phyloP scores from a whole-genome alignment of 352 stramenopile species.

The Phytophthora pistaciae region DNA sequence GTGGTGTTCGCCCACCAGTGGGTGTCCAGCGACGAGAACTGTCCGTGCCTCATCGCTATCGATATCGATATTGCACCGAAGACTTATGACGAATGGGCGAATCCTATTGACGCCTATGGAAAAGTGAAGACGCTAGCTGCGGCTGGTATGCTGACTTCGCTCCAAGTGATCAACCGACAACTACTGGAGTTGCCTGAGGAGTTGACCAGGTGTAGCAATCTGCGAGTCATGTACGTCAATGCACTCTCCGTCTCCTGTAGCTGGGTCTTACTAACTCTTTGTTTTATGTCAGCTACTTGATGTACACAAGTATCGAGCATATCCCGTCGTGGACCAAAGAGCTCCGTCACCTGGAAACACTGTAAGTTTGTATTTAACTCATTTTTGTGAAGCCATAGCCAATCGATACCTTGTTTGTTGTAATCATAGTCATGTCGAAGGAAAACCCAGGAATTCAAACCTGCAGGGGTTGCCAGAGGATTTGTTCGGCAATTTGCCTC shows the following conservation, averaged over 20 bases:
- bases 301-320: conserved; percentile 20
- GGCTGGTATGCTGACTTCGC: conserved; percentile 34
- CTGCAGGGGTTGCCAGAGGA: conserved; percentile 16
- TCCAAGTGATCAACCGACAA: conserved; percentile 53
- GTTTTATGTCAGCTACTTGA: conserved; percentile 12
- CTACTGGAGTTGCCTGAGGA: conserved; percentile 33
- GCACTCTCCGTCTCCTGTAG: not conserved
- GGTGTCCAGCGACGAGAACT: conserved; percentile 16
- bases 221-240: conserved; percentile 15
- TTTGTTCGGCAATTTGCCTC: conserved; percentile 28
- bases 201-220: conserved; percentile 25
- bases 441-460: conserved; percentile 23
- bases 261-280: not conserved
- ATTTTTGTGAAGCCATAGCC: no score
- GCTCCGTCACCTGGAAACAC: conserved; percentile 20
- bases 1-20: conserved; percentile 35
- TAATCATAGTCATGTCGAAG: conserved; percentile 26
- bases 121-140: conserved; percentile 28
- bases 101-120: conserved; percentile 25
- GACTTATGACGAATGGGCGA: conserved; percentile 3
- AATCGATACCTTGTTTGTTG: no score
- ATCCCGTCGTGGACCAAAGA: conserved; percentile 20
- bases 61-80: conserved; percentile 19
- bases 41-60: conserved; percentile 30
- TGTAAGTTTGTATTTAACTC: conserved; percentile 4